Percentiles rank a stretch among this genome's conserved stretches.
Evolutionary conservation across 176 grass and related monocot species (phyloP).

Genomic region (Pontederia crassipes): DNA sequence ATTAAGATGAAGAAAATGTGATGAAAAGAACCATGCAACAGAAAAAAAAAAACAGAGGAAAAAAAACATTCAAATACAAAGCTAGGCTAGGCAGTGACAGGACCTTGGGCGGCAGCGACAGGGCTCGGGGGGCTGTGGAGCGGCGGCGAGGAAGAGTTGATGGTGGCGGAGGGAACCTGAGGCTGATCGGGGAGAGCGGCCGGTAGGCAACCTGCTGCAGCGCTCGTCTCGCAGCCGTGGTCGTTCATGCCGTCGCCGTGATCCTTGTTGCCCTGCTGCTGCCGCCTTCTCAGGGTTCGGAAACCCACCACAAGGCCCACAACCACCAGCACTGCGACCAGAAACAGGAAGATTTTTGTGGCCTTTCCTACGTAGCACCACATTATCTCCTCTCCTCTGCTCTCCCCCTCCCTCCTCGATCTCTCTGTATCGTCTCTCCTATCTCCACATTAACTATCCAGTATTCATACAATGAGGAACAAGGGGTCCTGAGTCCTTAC

Average conservation of each 20-base stretch:
- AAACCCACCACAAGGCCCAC: constrained; percentile 46
- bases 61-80: not conserved
- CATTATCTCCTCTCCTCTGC: not conserved
- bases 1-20: too few species aligned
- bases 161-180: constrained; percentile 8
- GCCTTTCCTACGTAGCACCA: constrained; percentile 88
- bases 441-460: too few species aligned
- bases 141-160: not conserved
- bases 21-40: too few species aligned
- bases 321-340: constrained; percentile 41
- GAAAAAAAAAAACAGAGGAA: too few species aligned
- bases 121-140: constrained; percentile 17
- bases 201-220: not conserved
- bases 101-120: not conserved
- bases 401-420: too few species aligned
- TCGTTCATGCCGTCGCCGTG: not conserved
- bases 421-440: too few species aligned
- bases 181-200: constrained; percentile 9
- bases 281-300: not conserved
- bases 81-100: constrained; percentile 9
- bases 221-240: not conserved
- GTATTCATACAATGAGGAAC: too few species aligned
- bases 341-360: constrained; percentile 78
- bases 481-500: too few species aligned
- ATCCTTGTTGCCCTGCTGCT: not conserved